These are phyloP conservation scores for Fusarium goolgardi DNA, from an alignment of 2,329 filamentous ascomycete species.

Conservation along the genomic window DNA sequence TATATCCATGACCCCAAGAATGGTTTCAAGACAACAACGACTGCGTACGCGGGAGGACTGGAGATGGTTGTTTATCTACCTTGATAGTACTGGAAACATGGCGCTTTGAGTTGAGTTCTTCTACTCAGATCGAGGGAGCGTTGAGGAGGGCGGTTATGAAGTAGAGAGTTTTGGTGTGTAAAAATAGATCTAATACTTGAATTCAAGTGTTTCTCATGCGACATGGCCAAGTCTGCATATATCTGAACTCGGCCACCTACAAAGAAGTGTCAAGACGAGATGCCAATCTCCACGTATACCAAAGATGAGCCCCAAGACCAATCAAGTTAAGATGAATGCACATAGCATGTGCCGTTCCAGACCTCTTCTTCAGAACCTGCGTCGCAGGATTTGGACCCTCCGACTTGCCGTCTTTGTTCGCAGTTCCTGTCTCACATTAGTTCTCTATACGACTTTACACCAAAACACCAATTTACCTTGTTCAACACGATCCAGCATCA, in stretches of 20 bases:
- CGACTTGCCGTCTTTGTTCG: constrained; percentile 19
- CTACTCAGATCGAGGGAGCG: too few relatives aligned
- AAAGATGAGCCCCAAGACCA: constrained; percentile 49
- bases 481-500: constrained; percentile 46
- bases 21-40: constrained; percentile 59
- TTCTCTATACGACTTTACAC: background rate
- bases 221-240: background rate
- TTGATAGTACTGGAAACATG: background rate
- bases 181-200: background rate
- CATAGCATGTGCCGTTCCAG: constrained; percentile 55
- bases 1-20: constrained; percentile 60
- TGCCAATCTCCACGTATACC: constrained; percentile 47
- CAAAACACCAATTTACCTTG: constrained; percentile 31
- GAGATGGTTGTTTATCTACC: constrained; percentile 47
- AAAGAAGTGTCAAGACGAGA: constrained; percentile 33
- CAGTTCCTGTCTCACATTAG: constrained; percentile 23
- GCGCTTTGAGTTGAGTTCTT: background rate
- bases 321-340: constrained; percentile 57
- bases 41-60: constrained; percentile 50
- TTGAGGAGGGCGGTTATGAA: fast-evolving
- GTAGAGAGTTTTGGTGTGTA: background rate
- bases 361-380: constrained; percentile 46
- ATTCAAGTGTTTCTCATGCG: background rate
- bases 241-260: background rate
- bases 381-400: constrained; percentile 34